Evolutionary conservation across 768 basidiomycete species (phyloP), one percentile per base, ranked within the genome.

Genomic region (Russula brevipes): DNA sequence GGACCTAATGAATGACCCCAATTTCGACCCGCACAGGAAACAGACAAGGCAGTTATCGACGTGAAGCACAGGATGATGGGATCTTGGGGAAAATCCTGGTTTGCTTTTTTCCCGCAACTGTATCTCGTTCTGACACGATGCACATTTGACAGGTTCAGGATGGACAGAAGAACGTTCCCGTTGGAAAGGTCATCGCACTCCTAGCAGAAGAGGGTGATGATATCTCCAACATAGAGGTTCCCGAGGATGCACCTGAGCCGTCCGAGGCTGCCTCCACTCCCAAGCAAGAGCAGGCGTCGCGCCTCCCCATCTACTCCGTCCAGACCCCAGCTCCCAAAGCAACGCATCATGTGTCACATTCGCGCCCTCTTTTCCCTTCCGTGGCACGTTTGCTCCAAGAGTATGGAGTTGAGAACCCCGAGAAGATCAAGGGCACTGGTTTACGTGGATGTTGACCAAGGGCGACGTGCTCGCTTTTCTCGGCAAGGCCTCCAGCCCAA

Each of bases 31-130:
- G 45, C n/a, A 57, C 75, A 94, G 91, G 91, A 94, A 81, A 94
- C 91, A 47, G 91, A 94, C 80, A 93, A 93, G 75, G 91, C 96
- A 16, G 95, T 94, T 2, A 97, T 98, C 71, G 97, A 99, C 73
- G 96, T 99, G 97, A 99, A 76, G 94, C 97, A 14, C 95, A 95
- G 75, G 96, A 98, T 36, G 95, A 98, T 70, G 97, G 97, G 66
- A 75, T 98, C 16, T 76, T 99, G 72, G 95, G 89, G 59, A 98
- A 92, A 79, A 96, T 98, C 66, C 69, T 99, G 70, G 94, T 94
- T 70, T 57, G 88, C 77, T 11, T 45, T 44, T 46, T 44, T 17
- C 36, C n/a, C 35, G n/a, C 38, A 17, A 41, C 10, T 10, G 36
- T 50, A 17, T 8, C 24, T 8, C 17, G 44, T n/a, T 11, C 38